These are phyloP conservation scores for Sistotremastrum suecicum DNA, from an alignment of 768 basidiomycete species.

Conservation along the genomic window DNA sequence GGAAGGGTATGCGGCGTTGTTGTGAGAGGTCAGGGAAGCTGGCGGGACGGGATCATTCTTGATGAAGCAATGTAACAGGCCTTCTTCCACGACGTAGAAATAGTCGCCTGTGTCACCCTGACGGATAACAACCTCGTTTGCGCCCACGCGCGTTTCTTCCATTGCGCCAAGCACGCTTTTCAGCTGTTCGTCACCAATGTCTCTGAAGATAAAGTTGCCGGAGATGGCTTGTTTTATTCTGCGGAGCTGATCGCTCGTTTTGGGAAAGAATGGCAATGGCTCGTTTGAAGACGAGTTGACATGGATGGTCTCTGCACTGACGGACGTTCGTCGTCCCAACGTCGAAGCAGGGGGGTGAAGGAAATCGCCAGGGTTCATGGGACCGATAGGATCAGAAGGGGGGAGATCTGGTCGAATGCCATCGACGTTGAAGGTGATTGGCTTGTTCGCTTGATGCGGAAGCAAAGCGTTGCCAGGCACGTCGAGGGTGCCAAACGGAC, in stretches of 20 bases:
- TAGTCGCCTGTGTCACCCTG: constrained; percentile 96
- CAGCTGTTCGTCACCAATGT: constrained; percentile 93
- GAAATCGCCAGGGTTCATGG: constrained; percentile 41
- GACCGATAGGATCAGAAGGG: constrained; percentile 5
- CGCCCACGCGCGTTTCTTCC: constrained; percentile 64
- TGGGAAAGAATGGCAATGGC: constrained; percentile 60
- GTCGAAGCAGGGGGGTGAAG: constrained; percentile 63
- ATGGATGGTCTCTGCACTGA: constrained; percentile 92
- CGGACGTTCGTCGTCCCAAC: constrained; percentile 83
- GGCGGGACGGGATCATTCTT: constrained; percentile 52
- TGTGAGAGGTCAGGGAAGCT: constrained; percentile 30
- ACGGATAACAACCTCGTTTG: constrained; percentile 82
- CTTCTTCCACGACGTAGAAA: constrained; percentile 94
- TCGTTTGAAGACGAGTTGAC: constrained; percentile 54
- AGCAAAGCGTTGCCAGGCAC: constrained; percentile 71
- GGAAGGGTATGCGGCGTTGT: constrained; percentile 22
- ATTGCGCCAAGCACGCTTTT: constrained; percentile 88
- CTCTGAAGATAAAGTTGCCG: constrained; percentile 88
- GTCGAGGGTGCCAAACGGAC: constrained; percentile 69
- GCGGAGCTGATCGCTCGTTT: constrained; percentile 69
- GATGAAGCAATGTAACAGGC: constrained; percentile 73
- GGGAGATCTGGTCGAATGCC: constrained; percentile 49
- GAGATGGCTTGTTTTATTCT: constrained; percentile 81
- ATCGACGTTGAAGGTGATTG: constrained; percentile 44
- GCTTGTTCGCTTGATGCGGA: constrained; percentile 27